phyloP scores from a whole-genome alignment of 1,139 yeast species.

The Yamadazyma trypodendri region DNA sequence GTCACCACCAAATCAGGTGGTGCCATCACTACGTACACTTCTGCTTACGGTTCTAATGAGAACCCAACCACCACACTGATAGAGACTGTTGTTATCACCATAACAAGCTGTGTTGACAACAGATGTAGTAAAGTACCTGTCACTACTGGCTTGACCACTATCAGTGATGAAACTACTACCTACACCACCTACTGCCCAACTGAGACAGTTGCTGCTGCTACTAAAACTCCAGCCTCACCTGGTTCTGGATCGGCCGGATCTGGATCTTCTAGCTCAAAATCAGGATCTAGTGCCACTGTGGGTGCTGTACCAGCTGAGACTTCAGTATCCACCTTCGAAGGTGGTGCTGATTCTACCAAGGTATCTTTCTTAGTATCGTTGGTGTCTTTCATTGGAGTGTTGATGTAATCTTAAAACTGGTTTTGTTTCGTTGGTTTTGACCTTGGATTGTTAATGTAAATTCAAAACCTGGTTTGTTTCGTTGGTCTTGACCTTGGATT shows the following conservation, averaged over 20 bases:
- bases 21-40: constrained; percentile 9
- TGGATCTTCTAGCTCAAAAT: constrained; percentile 1
- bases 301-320: constrained; percentile 3
- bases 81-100: constrained; percentile 37
- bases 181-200: constrained; percentile 38
- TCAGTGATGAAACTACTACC: constrained; percentile 10
- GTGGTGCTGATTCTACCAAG: constrained; percentile 10
- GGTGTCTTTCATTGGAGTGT: constrained; percentile 11
- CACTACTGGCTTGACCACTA: constrained; percentile 9
- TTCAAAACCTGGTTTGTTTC: neutral
- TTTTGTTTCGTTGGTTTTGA: neutral
- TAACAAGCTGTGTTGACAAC: constrained; percentile 46
- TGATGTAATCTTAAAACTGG: constrained; percentile 3
- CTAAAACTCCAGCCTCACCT: constrained; percentile 20
- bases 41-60: constrained; percentile 6
- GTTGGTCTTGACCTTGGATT: neutral
- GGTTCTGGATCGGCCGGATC: constrained; percentile 7
- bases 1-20: constrained; percentile 15
- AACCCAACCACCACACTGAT: neutral
- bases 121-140: constrained; percentile 31
- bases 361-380: constrained; percentile 9
- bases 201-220: constrained; percentile 10
- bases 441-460: constrained; percentile 1
- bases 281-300: neutral
- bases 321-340: constrained; percentile 9